Evolutionary conservation across 202 grass and related monocot species (phyloP), one percentile per base, ranked within the genome.

Genomic region (Saccharum hybrid): DNA sequence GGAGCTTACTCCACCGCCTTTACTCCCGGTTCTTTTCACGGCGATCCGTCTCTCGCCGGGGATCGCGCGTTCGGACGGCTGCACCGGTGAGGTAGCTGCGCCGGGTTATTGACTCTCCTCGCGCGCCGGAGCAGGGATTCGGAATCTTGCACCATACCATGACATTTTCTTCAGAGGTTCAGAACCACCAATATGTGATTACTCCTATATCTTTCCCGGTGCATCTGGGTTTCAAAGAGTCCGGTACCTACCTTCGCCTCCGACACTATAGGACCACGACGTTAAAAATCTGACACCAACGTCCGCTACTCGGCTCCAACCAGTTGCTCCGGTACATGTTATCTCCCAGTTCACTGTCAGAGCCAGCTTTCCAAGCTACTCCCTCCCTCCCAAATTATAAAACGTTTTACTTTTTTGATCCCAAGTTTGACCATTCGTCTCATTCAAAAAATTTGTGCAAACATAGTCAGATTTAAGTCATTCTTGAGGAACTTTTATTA

Each of bases 301-400:
- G n/a, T 16, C 45, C 15, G 1, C 72, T n/a, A n/a, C 3, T 78
- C 3, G 43, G 10, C 21, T 57, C 43, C 28, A 60, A 18, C 88
- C 78, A 23, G 72, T 74, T 40, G 73, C 66, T 6, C 31, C 57
- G 56, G 68, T 61, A 72, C 83, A 82, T 72, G 82, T 82, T 7
- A 72, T 7, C 37, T 4, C 37, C 0, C 10, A 13, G 23, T 42
- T 77, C 88, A 52, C 39, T 9, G 3, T 78, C 88, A 10, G 60
- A 73, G 4, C 77, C 67, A 36, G 3, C 65, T 66, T 85, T 40
- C 10, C n/a, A 59, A 60, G 42, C 36, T 15, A n/a, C n/a, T n/a
- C n/a, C n/a, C n/a, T n/a, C n/a, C n/a, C n/a, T n/a, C n/a, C n/a
- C n/a, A n/a, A n/a, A n/a, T n/a, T n/a, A n/a, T n/a, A n/a, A n/a